Evolutionary conservation across 495 filamentous ascomycete species (phyloP), one percentile per base, ranked within the genome.

Genomic region (Hypoxylon lienhwacheense): DNA sequence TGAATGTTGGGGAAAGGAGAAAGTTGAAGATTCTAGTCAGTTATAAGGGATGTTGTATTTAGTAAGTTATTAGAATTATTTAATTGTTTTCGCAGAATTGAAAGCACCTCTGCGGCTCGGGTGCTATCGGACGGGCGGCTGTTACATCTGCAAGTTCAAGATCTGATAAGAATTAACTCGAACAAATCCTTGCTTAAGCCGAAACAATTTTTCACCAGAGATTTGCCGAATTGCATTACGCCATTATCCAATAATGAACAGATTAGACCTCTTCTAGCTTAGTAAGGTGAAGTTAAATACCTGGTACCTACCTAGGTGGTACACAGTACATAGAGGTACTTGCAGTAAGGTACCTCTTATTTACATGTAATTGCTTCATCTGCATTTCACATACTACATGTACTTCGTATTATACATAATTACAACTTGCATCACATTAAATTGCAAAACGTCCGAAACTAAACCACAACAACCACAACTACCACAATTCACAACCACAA

Each of bases 91-190:
- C 21, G 40, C 34, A 32, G 43, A 55, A 34, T 40, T 39, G 41
- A 34, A 44, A 32, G 51, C 55, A 40, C 39, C 57, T 62, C 42
- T 53, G 52, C 50, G 51, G 57, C 65, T 65, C 65, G 61, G 65
- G 65, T 62, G 62, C 48, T 63, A 47, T 62, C 59, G 64, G 64
- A 55, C 58, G 41, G 49, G 52, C 60, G 54, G 54, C 37, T 63
- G 47, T 49, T 55, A 54, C 53, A 55, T 54, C 47, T 49, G 59
- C 53, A 57, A 65, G 57, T 49, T 54, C 53, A 57, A 65, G 57
- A 65, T 65, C 62, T 65, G 62, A 65, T 57, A 65, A 53, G 33
- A 60, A 48, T 2, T 37, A 45, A 33, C 15, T 16, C 40, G 33
- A 60, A 48, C 3, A 44, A 45, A 33, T 15, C 21, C 40, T 22